These are phyloP conservation scores for Fusarium buharicum DNA, from an alignment of 2,329 filamentous ascomycete genomes.

Conservation along the genomic window DNA sequence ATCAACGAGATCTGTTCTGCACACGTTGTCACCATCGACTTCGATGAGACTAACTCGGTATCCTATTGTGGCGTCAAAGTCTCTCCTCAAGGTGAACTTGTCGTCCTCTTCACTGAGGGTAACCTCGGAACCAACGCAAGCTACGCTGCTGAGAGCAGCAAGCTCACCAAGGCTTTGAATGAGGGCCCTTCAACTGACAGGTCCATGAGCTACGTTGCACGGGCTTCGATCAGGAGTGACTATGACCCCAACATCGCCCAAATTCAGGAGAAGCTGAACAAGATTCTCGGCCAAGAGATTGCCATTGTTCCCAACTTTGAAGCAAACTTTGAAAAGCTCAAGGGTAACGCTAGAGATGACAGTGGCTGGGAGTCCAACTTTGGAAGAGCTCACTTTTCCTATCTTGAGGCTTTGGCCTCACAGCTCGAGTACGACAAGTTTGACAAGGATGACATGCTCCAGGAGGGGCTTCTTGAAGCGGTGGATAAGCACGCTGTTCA, in stretches of 20 bases:
- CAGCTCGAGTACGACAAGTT: slow-evolving; percentile 59
- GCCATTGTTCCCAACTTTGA: slow-evolving; percentile 61
- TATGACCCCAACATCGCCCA: slow-evolving; percentile 57
- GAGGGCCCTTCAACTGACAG: slow-evolving; percentile 50
- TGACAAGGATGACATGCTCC: slow-evolving; percentile 59
- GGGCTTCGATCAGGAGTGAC: slow-evolving; percentile 54
- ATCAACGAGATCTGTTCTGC: slow-evolving; percentile 59
- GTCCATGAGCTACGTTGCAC: slow-evolving; percentile 56
- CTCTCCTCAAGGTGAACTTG: slow-evolving; percentile 55
- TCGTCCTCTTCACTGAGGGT: slow-evolving; percentile 58
- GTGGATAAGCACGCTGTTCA: slow-evolving; percentile 56
- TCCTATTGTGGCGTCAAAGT: slow-evolving; percentile 59
- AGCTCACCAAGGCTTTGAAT: slow-evolving; percentile 59
- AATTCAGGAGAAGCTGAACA: slow-evolving; percentile 53
- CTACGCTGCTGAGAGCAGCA: slow-evolving; percentile 50
- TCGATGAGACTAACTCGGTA: slow-evolving; percentile 56
- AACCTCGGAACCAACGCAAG: slow-evolving; percentile 59
- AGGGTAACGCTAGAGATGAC: slow-evolving; percentile 41
- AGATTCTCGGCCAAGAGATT: slow-evolving; percentile 55
- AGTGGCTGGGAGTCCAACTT: slow-evolving; percentile 58
- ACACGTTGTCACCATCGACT: slow-evolving; percentile 58
- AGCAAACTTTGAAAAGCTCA: slow-evolving; percentile 54
- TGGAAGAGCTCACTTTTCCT: slow-evolving; percentile 53
- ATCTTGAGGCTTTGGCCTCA: slow-evolving; percentile 58
- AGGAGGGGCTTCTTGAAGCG: slow-evolving; percentile 60